Base-by-base conservation (phyloP, 2,329 filamentous ascomycete species). In the Epichloe sibirici region DNA sequence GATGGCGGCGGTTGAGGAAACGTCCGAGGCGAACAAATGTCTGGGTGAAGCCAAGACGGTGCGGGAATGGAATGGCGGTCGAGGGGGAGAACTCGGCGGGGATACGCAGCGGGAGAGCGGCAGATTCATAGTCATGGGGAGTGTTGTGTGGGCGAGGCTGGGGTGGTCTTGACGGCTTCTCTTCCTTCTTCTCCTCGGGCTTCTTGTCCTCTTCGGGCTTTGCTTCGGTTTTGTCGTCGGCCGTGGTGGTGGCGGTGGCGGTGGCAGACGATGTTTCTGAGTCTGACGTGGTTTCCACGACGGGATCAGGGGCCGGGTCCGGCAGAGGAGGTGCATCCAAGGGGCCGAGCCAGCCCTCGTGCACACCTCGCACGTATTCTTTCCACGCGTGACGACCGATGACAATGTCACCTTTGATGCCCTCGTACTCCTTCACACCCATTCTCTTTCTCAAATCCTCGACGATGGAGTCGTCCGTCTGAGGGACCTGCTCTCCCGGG, bases 311-410 rank as follows among this genome's bases (percentile, higher is more conserved):
- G 1, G 35, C 15, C 56, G 51, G 38, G 48, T 63, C 57, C 37
- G 63, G 53, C 51, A 71, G 65, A 31, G 65, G 62, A 2, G 86
- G 85, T 52, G 81, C 69, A 54, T 85, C 80, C 44, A 95, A 72
- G 7, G 93, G 90, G 0, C 93, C 91, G 25, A 98, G 72, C 91
- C 93, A 98, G 52, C 93, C 93, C 70, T 98, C 93, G 66, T 98
- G 93, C 58, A 97, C 65, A 45, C 93, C 93, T 54, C 90, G 79
- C 25, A 97, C 74, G 66, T 97, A 98, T 70, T 98, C 93, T 71
- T 96, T 98, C 93, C 93, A 98, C 9, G 91, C 85, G 65, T 96
- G 87, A 53, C 91, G 76, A 12, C 93, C 93, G 61, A 98, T 81
- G 17, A 97, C 82, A 49, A 98, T 76, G 65, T 97, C 91, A 45